A percentile compares a stretch with the other conserved stretches of the same genome.
Evolutionary conservation across 139 green algal species (phyloP).

Genomic region (Chlorella sp.): DNA sequence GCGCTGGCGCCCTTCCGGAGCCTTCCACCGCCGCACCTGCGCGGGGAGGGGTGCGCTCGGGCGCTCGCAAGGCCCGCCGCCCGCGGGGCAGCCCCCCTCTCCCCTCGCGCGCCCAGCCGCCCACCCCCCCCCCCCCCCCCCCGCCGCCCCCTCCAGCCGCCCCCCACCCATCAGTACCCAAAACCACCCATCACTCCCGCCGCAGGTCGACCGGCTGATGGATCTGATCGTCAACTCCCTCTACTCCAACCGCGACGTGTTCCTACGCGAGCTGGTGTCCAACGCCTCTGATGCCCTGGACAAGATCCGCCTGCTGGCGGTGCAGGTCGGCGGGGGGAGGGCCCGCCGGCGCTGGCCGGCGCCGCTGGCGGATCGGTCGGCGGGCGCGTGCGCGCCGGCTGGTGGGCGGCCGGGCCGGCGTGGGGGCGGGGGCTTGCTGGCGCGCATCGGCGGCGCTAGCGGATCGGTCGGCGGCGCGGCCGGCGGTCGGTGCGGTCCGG

Average conservation of each 20-base stretch:
- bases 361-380: too few relatives aligned
- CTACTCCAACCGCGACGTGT: conserved; percentile 95
- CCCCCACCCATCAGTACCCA: neutral
- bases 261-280: conserved; percentile 90
- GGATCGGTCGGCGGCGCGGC: too few relatives aligned
- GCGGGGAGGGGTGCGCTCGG: neutral
- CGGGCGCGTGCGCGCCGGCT: too few relatives aligned
- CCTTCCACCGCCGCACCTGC: neutral
- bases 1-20: too few relatives aligned
- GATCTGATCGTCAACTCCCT: conserved; percentile 99
- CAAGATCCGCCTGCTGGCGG: conserved; percentile 67
- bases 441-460: too few relatives aligned
- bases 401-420: too few relatives aligned
- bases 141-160: conserved; percentile 51
- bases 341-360: too few relatives aligned
- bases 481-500: too few relatives aligned
- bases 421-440: neutral
- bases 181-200: neutral
- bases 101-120: conserved; percentile 43
- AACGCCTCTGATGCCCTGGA: conserved; percentile 97
- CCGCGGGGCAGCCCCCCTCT: neutral
- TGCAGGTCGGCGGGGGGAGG: too few relatives aligned
- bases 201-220: conserved; percentile 94
- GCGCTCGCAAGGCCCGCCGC: neutral
- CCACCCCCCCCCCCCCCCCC: conserved; percentile 62